Evolutionary conservation across 176 grass and related monocot genomes (phyloP).

Genomic region (Aegilops umbellulata): DNA sequence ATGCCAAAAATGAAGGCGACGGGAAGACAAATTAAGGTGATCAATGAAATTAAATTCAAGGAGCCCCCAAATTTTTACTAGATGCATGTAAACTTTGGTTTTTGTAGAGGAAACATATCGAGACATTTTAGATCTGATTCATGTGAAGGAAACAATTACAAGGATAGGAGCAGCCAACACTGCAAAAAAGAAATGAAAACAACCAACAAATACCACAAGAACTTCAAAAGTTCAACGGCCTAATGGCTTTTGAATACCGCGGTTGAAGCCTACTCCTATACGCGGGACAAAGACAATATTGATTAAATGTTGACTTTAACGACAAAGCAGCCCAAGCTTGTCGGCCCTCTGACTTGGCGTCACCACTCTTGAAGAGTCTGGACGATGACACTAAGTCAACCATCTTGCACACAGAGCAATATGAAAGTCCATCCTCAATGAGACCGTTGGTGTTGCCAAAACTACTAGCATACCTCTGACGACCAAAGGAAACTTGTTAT

Average conservation of each 20-base stretch:
- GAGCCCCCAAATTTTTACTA: no score
- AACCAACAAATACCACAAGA: not conserved
- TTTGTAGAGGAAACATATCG: no score
- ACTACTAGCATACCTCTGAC: not conserved
- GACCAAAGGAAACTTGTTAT: no score
- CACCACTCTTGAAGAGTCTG: not conserved
- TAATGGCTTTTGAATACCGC: not conserved
- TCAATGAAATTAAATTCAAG: no score
- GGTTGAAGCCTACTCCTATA: not conserved
- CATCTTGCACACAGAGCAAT: not conserved
- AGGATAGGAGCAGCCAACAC: not conserved
- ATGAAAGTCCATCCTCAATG: not conserved
- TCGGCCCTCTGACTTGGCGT: not conserved
- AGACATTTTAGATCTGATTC: not conserved
- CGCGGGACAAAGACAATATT: not conserved
- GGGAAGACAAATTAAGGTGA: no score
- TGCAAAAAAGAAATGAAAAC: not conserved
- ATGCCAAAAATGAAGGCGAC: no score
- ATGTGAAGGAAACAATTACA: slow-evolving; percentile 1
- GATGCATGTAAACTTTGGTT: no score
- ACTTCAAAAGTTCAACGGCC: not conserved
- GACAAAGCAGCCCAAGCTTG: not conserved
- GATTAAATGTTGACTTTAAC: not conserved
- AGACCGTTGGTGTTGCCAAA: not conserved
- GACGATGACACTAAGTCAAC: not conserved